Evolutionary conservation across 495 filamentous ascomycete genomes (phyloP).

Genomic region (Beverwykella pulmonaria): DNA sequence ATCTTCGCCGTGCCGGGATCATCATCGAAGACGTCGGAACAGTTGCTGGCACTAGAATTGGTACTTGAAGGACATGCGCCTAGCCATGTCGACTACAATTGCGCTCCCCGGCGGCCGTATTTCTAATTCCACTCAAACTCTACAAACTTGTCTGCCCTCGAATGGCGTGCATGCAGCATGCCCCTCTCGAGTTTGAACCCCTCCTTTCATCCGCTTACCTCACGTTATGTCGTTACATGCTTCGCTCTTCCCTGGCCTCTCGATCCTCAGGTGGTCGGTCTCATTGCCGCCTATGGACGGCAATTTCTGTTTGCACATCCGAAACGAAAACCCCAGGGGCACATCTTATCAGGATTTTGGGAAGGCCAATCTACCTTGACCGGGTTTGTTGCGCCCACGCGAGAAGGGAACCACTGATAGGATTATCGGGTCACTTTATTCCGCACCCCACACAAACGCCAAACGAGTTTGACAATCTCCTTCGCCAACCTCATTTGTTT

Average conservation of each 20-base stretch:
- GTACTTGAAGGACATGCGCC: constrained; percentile 1
- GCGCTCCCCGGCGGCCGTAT: neutral
- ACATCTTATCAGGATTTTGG: neutral
- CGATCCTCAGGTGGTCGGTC: neutral
- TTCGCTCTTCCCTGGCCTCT: neutral
- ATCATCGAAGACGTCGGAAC: neutral
- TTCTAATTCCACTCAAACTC: neutral
- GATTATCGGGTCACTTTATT: neutral
- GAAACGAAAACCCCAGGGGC: neutral
- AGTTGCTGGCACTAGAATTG: neutral
- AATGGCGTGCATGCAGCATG: neutral
- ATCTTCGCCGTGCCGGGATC: neutral
- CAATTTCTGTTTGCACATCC: neutral
- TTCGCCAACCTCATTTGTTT: neutral
- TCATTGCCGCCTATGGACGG: neutral
- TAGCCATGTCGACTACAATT: neutral
- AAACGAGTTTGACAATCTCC: neutral
- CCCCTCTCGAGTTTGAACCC: neutral
- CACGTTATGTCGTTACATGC: neutral
- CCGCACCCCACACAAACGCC: neutral
- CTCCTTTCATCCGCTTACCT: neutral
- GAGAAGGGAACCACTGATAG: neutral
- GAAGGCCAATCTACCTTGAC: neutral
- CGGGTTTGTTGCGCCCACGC: neutral
- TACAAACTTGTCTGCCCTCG: neutral